Evolutionary conservation across 768 basidiomycete species (phyloP).

Genomic region (Mycena pura): DNA sequence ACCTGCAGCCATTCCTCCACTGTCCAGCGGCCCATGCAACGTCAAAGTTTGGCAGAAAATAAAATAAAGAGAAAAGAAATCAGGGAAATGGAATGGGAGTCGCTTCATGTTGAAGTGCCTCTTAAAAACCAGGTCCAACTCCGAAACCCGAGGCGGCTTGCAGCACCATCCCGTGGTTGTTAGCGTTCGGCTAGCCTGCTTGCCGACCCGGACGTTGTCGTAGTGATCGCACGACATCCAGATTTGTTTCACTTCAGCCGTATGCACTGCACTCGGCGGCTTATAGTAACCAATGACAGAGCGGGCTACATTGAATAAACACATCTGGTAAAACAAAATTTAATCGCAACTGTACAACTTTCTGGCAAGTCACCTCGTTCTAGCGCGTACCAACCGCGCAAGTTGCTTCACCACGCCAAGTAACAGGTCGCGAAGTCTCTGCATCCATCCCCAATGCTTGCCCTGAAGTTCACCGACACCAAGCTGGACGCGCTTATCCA

Average conservation of each 20-base stretch:
- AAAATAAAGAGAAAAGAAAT: constrained; percentile 9
- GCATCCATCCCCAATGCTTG: constrained; percentile 13
- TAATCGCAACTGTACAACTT: no score
- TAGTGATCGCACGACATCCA: no score
- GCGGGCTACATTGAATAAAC: no score
- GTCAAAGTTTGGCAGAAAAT: neutral
- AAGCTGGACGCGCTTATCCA: no score
- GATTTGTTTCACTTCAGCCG: no score
- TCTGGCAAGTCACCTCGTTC: neutral
- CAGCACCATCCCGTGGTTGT: no score
- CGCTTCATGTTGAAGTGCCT: neutral
- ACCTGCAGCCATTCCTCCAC: constrained; percentile 18
- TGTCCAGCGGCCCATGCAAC: constrained; percentile 17
- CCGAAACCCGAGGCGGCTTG: no score
- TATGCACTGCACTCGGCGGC: no score
- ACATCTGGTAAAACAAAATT: no score
- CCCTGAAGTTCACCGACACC: neutral
- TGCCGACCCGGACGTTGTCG: no score
- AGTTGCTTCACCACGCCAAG: neutral
- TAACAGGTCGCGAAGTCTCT: neutral
- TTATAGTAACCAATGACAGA: no score
- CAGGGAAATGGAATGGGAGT: constrained; percentile 20
- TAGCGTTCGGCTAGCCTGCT: no score
- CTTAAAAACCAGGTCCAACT: neutral
- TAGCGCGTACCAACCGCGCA: neutral